Evolutionary conservation across 495 filamentous ascomycete species (phyloP), one percentile per base, ranked within the genome.

Genomic region (Penicillium riverlandense): DNA sequence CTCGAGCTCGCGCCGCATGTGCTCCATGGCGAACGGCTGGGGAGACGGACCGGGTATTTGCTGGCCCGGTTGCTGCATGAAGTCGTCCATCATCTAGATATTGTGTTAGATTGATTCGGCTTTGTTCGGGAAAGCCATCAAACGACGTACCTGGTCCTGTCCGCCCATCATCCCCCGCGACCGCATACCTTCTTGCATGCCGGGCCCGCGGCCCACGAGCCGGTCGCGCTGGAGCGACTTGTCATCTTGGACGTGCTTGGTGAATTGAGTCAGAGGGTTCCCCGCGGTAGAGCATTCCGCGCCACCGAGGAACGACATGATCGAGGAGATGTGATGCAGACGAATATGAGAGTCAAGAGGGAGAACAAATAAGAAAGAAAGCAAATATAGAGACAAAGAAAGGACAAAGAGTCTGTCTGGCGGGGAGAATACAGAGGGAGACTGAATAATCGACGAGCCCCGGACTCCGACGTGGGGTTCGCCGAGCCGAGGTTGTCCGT

Each of bases 211-310:
- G 50, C 86, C 86, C 31, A 83, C 82, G 46, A 96, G 71, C 33
- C 92, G 74, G 65, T 98, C 92, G 52, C 89, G 77, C 62, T 96
- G 91, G 42, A 96, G 76, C 27, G 85, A 88, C 69, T 90, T 96
- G 71, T 97, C 92, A 70, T 95, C 87, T 55, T 88, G 83, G 41
- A 90, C 85, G 60, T 95, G 88, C 62, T 97, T 98, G 28, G 86
- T 84, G 62, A 98, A 95, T 76, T 96, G 94, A 55, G 85, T 88
- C 45, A 98, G 83, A 43, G 94, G 94, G 66, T 97, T 98, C 56
- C 83, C 88, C 42, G 86, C 90, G 35, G 92, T 96, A 38, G 92
- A 97, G 75, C 92, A 98, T 68, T 97, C 92, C 52, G 90, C 86
- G 53, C 91, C 91, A 66, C 86, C 87, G 50, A 96, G 76, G 62